These are phyloP conservation scores for Salmacisia buchloeana DNA, from an alignment of 1,284 basidiomycete genomes.

Conservation along the genomic window DNA sequence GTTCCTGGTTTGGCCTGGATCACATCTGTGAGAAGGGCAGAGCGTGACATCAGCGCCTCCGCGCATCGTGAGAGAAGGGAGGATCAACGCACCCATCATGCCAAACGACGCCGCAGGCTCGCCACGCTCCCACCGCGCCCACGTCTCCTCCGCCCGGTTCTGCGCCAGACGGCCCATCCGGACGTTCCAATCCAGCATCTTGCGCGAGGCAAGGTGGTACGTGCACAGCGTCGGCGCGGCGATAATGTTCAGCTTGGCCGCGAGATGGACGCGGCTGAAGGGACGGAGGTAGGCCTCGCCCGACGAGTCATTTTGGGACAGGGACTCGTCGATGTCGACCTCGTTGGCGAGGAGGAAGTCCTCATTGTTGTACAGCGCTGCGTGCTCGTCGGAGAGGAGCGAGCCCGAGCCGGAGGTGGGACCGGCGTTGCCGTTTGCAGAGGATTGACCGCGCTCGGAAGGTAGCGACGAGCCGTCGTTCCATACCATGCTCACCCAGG, in stretches of 20 bases:
- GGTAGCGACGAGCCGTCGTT: constrained; percentile 48
- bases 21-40: constrained; percentile 15
- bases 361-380: constrained; percentile 39
- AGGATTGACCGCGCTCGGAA: neutral
- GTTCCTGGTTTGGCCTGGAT: constrained; percentile 25
- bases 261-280: constrained; percentile 51
- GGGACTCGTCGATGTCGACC: constrained; percentile 47
- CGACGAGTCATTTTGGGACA: constrained; percentile 34
- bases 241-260: constrained; percentile 49
- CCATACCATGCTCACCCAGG: constrained; percentile 51
- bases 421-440: neutral
- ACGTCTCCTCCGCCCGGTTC: constrained; percentile 28
- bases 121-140: constrained; percentile 43
- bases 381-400: constrained; percentile 17
- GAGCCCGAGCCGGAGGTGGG: neutral
- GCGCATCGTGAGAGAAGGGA: neutral
- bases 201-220: constrained; percentile 41
- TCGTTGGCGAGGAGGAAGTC: constrained; percentile 51
- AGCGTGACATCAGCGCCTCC: neutral
- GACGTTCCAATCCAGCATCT: constrained; percentile 47
- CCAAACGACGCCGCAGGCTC: constrained; percentile 34
- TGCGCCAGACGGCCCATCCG: constrained; percentile 28
- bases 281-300: constrained; percentile 50
- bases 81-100: constrained; percentile 22
- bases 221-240: constrained; percentile 49